A percentile compares a stretch with the other conserved stretches of the same genome.
Evolutionary conservation across 2,329 filamentous ascomycete species (phyloP).

Genomic region (Aspergillus chevalieri): DNA sequence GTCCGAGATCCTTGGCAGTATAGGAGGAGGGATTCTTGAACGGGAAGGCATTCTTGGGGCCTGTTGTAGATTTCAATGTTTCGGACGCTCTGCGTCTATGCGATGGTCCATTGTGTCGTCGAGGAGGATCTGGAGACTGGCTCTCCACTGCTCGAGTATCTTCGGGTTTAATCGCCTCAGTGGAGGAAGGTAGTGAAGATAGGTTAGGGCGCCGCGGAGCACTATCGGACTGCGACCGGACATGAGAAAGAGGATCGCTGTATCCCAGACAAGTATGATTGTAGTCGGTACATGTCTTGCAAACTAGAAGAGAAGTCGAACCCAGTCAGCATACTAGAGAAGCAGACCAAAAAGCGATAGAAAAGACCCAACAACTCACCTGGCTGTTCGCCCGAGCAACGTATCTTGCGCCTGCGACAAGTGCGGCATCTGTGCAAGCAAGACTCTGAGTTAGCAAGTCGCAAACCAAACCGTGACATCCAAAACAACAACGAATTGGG

Average conservation of each 20-base stretch:
- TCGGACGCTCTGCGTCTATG: slow-evolving; percentile 5
- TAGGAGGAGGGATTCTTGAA: slow-evolving; percentile 13
- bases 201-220: slow-evolving; percentile 17
- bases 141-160: slow-evolving; percentile 16
- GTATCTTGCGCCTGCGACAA: slow-evolving; percentile 69
- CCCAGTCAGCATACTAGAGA: slow-evolving; percentile 3
- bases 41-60: slow-evolving; percentile 12
- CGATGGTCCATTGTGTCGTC: slow-evolving; percentile 1
- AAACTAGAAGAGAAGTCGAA: slow-evolving; percentile 33
- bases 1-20: slow-evolving; percentile 19
- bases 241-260: slow-evolving; percentile 41
- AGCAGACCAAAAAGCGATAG: not conserved
- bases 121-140: slow-evolving; percentile 21
- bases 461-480: slow-evolving; percentile 7
- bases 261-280: slow-evolving; percentile 66
- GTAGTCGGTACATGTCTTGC: slow-evolving; percentile 67
- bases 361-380: slow-evolving; percentile 20
- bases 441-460: slow-evolving; percentile 6
- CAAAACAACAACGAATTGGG: slow-evolving; percentile 4
- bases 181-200: slow-evolving; percentile 11
- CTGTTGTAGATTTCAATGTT: slow-evolving; percentile 6
- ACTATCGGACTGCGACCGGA: slow-evolving; percentile 27
- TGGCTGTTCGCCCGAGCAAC: slow-evolving; percentile 68
- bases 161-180: slow-evolving; percentile 12
- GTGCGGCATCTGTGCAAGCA: slow-evolving; percentile 55